Evolutionary conservation across 2,329 filamentous ascomycete species (phyloP).

Genomic region (Ceratocystis huliohia): DNA sequence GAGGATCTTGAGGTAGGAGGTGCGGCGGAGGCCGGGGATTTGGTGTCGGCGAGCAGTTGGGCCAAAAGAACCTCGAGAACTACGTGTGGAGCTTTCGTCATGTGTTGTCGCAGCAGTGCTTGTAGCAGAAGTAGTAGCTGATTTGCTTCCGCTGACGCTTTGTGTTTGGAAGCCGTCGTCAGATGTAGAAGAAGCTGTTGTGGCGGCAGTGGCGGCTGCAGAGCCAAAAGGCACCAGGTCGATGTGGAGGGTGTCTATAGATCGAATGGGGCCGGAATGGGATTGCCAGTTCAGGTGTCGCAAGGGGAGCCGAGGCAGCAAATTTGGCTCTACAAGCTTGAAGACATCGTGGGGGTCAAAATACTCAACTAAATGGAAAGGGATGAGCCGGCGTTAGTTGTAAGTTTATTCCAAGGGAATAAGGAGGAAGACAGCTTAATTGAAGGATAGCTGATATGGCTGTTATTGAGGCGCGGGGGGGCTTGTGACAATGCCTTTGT

Average conservation of each 20-base stretch:
- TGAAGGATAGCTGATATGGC: neutral
- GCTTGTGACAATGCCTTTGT: neutral
- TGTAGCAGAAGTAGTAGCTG: slow-evolving; percentile 28
- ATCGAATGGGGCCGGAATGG: slow-evolving; percentile 75
- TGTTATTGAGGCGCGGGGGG: neutral
- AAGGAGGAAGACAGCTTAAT: slow-evolving; percentile 1
- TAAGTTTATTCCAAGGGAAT: slow-evolving; percentile 21
- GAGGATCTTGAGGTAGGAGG: slow-evolving; percentile 84
- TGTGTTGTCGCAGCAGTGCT: slow-evolving; percentile 28
- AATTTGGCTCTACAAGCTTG: slow-evolving; percentile 62
- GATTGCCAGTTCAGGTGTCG: slow-evolving; percentile 96
- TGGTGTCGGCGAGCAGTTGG: slow-evolving; percentile 64
- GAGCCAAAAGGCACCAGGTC: slow-evolving; percentile 59
- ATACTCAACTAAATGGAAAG: slow-evolving; percentile 62
- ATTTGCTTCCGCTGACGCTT: slow-evolving; percentile 32
- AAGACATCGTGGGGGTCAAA: slow-evolving; percentile 86
- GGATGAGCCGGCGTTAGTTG: neutral
- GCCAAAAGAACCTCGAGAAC: slow-evolving; percentile 23
- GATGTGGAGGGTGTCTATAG: slow-evolving; percentile 84
- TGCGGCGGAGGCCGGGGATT: slow-evolving; percentile 83
- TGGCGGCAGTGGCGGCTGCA: slow-evolving; percentile 31
- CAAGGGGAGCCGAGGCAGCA: slow-evolving; percentile 68
- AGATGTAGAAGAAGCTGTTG: slow-evolving; percentile 28
- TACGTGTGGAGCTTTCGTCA: slow-evolving; percentile 23
- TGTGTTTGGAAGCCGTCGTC: slow-evolving; percentile 53